Conservation (phyloP, 148 eudicot species). For the Limonium bicolor region DNA sequence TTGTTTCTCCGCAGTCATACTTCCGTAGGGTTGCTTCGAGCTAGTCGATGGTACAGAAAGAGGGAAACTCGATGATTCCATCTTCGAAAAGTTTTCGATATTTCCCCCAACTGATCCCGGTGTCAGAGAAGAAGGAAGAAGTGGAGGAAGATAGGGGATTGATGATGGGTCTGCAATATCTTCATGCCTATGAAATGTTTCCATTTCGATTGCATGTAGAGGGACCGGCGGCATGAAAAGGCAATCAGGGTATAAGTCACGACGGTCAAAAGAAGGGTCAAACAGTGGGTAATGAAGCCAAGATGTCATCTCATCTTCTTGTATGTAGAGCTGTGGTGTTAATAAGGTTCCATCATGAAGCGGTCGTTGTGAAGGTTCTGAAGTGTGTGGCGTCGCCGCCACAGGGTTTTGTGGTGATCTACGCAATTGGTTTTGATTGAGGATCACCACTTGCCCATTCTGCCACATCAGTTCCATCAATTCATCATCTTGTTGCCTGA, state of each 20-base stretch:
- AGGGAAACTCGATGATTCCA: neutral
- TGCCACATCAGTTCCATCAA: slow-evolving; percentile 3
- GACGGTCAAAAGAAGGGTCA: neutral
- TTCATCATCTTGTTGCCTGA: slow-evolving; percentile 1
- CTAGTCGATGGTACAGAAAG: neutral
- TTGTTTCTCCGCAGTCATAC: neutral
- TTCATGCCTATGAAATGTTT: neutral
- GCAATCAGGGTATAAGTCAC: slow-evolving; percentile 1
- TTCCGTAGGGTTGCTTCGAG: neutral
- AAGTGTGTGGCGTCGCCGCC: too few species aligned
- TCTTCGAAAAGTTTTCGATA: neutral
- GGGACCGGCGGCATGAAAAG: neutral
- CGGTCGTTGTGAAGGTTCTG: neutral
- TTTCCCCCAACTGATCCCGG: neutral
- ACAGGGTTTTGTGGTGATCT: neutral
- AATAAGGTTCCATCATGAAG: too few species aligned
- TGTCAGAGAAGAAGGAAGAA: neutral
- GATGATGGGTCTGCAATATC: neutral
- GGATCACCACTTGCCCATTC: slow-evolving; percentile 2
- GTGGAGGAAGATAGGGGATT: neutral
- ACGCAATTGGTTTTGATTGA: neutral
- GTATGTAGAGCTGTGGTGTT: neutral
- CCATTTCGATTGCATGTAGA: neutral
- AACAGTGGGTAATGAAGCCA: slow-evolving; percentile 3
- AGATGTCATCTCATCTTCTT: slow-evolving; percentile 3